Evolutionary conservation across 2,329 filamentous ascomycete species (phyloP).

Genomic region (Talaromyces rugulosus): DNA sequence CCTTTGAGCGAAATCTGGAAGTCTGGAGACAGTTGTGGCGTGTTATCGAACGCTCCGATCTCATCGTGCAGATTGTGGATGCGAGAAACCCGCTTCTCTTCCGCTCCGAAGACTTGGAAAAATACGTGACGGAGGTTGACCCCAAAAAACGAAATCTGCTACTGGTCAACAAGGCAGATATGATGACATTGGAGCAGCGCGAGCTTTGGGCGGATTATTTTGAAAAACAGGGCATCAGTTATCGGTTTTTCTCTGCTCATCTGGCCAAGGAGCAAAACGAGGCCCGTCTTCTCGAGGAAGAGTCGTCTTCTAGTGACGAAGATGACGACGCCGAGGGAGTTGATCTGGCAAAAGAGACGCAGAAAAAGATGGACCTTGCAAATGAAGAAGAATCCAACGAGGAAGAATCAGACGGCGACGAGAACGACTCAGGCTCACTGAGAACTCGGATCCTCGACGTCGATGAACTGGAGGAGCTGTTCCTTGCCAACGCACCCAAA

Average conservation of each 20-base stretch:
- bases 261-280: conserved; percentile 88
- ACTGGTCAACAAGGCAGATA: conserved; percentile 97
- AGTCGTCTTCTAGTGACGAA: conserved; percentile 17
- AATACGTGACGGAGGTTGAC: conserved; percentile 91
- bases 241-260: conserved; percentile 93
- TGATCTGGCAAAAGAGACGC: conserved; percentile 37
- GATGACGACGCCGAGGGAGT: conserved; percentile 44
- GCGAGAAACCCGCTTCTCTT: conserved; percentile 92
- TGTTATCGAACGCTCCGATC: conserved; percentile 92
- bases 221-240: conserved; percentile 73
- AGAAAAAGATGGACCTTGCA: conserved; percentile 43
- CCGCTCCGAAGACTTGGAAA: conserved; percentile 86
- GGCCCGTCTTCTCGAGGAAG: conserved; percentile 54
- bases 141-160: conserved; percentile 83
- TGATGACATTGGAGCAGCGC: conserved; percentile 88
- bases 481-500: conserved; percentile 68
- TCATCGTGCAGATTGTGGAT: conserved; percentile 97
- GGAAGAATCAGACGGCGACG: conserved; percentile 22
- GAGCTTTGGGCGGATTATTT: conserved; percentile 84
- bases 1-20: conserved; percentile 94
- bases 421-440: conserved; percentile 35
- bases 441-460: conserved; percentile 79
- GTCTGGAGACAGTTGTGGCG: conserved; percentile 98
- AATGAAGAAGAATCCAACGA: conserved; percentile 27
- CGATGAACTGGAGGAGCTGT: conserved; percentile 85